Conservation (phyloP, 208 protist species). For the Wallacemonas sp. region DNA sequence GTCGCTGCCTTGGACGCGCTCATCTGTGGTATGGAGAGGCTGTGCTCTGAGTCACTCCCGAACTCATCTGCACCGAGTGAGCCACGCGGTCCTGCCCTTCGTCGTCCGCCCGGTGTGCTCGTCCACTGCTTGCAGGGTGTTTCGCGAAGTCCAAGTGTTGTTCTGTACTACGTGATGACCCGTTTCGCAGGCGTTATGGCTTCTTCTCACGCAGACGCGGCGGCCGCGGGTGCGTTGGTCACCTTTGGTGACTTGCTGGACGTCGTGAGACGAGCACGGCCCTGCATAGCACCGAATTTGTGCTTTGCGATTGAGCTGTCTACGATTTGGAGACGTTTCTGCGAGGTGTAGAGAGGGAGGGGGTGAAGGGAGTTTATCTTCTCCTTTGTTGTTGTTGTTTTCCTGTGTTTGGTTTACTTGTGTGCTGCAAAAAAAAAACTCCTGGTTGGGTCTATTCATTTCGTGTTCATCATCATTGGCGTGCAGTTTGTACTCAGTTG, state of each 20-base stretch:
- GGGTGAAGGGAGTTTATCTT: constrained; percentile 9
- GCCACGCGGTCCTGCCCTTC: background rate
- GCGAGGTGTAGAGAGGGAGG: too few relatives aligned
- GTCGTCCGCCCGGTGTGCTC: constrained; percentile 21
- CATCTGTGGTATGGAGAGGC: too few relatives aligned
- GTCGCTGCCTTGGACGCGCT: too few relatives aligned
- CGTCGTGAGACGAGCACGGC: constrained; percentile 45
- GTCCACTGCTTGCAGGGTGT: constrained; percentile 82
- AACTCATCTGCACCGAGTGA: background rate
- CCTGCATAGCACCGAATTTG: constrained; percentile 57
- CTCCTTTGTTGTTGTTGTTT: background rate
- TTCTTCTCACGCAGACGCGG: background rate
- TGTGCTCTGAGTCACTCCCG: too few relatives aligned
- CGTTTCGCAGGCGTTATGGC: constrained; percentile 6
- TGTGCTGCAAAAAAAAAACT: too few relatives aligned
- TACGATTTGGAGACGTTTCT: constrained; percentile 42
- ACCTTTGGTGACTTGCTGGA: constrained; percentile 23
- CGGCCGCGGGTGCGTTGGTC: background rate
- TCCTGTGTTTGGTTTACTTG: too few relatives aligned
- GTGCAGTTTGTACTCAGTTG: too few relatives aligned
- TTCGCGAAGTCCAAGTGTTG: constrained; percentile 73
- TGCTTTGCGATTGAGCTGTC: constrained; percentile 68
- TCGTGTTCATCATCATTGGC: too few relatives aligned
- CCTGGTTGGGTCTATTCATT: too few relatives aligned
- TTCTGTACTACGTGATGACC: constrained; percentile 64